Evolutionary conservation across 2,329 filamentous ascomycete species (phyloP), one percentile per base, ranked within the genome.

Genomic region (Dothideomycetes sp.): DNA sequence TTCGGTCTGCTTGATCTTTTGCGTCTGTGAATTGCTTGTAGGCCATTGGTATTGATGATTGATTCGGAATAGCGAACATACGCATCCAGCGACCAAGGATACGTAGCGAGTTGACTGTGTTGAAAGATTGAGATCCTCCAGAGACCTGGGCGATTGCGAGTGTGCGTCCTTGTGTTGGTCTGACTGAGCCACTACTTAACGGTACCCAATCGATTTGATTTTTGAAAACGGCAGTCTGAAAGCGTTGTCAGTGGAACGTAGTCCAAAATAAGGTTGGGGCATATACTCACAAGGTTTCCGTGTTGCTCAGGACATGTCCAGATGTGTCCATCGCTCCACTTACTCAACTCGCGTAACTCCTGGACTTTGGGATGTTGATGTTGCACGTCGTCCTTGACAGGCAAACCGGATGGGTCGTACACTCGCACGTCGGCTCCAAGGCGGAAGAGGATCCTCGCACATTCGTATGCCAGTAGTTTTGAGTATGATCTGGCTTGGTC

Each of bases 191-290:
- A 0, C 71, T 71, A 2, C 64, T 69, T 0, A 82, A 62, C 0
- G 78, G 78, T 27, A 82, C 78, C 79, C 78, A 82, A 55, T 82
- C 78, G 33, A 82, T 81, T 48, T 82, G 77, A 48, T 79, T 78
- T 48, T 82, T 82, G 65, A 82, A 82, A 0, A 81, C 72, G 4
- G 69, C 75, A 0, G 77, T 80, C 65, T 73, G 33, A 13, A 19
- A 19, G 22, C 10, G 5, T 17, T 10, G 25, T 47, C 36, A 42
- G 31, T 44, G 8, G 5, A 13, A n/a, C 11, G 13, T 7, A 13
- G n/a, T 34, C 31, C 9, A 11, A 15, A 4, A 34, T n/a, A n/a
- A n/a, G n/a, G n/a, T n/a, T n/a, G n/a, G n/a, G n/a, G n/a, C n/a
- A n/a, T n/a, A 27, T 12, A 35, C 64, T 49, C 41, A 74, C 72